These are phyloP conservation scores for Kazachstania sp. DNA, from an alignment of 1,139 yeast species.

Conservation along the genomic window DNA sequence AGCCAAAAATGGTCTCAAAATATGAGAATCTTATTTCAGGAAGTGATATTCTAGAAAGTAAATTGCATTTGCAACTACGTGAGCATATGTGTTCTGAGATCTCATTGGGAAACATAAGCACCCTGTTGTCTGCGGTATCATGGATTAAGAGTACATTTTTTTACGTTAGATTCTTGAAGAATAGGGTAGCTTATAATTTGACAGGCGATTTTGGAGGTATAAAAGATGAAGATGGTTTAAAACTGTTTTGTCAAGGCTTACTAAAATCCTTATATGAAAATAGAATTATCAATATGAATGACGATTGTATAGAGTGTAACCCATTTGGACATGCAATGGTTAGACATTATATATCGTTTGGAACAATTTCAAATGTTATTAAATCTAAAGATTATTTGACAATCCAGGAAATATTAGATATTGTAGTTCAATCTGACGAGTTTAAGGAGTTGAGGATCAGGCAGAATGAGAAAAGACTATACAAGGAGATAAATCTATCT, in stretches of 20 bases:
- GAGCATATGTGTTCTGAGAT: conserved; percentile 47
- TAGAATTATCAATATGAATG: conserved; percentile 24
- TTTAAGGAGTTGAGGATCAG: conserved; percentile 36
- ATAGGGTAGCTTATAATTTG: conserved; percentile 35
- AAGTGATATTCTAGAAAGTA: conserved; percentile 41
- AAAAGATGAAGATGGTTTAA: conserved; percentile 26
- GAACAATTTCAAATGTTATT: conserved; percentile 36
- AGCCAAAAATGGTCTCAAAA: conserved; percentile 29
- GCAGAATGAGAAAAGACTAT: conserved; percentile 38
- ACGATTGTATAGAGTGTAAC: conserved; percentile 28
- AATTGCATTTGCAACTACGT: conserved; percentile 36
- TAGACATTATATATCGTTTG: conserved; percentile 38
- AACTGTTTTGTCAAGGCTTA: conserved; percentile 30
- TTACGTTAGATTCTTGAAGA: conserved; percentile 37
- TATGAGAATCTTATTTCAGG: conserved; percentile 41
- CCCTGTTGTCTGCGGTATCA: conserved; percentile 35
- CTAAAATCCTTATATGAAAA: conserved; percentile 29
- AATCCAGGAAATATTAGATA: conserved; percentile 24
- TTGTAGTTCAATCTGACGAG: conserved; percentile 35
- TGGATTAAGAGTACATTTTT: conserved; percentile 50
- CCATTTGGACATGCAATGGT: conserved; percentile 41
- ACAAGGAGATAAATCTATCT: conserved; percentile 35
- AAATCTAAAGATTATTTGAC: conserved; percentile 11
- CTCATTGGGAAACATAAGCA: conserved; percentile 36
- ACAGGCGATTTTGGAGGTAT: conserved; percentile 15